Conservation (phyloP, 2,329 filamentous ascomycete genomes). For the Colletotrichum sp. region DNA sequence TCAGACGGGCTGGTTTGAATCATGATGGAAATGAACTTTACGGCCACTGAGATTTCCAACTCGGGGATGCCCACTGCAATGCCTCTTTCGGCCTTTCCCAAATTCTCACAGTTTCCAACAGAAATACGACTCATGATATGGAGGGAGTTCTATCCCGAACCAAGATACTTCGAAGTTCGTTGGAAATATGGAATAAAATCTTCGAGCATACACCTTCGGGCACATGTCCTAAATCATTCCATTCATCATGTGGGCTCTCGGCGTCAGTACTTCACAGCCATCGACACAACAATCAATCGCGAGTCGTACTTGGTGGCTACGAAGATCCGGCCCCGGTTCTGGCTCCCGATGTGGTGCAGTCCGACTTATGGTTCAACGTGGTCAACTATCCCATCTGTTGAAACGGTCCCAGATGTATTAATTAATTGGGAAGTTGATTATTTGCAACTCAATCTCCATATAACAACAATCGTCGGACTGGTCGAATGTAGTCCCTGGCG, state of each 20-base stretch:
- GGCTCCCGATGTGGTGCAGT: background rate
- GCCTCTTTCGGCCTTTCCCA: background rate
- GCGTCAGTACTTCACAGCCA: background rate
- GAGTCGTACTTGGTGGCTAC: background rate
- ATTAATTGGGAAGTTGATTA: no score
- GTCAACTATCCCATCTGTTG: no score
- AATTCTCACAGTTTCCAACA: background rate
- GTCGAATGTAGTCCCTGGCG: no score
- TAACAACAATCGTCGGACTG: rapidly evolving
- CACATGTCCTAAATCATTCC: background rate
- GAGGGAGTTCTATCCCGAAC: background rate
- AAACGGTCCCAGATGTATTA: no score
- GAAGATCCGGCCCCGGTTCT: background rate
- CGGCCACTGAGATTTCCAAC: background rate
- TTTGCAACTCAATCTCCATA: no score
- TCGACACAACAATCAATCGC: background rate
- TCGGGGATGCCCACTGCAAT: background rate
- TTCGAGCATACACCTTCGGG: background rate
- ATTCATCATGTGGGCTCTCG: background rate
- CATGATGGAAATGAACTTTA: background rate
- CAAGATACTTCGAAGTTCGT: background rate
- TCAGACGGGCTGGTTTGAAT: background rate
- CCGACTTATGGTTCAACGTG: no score
- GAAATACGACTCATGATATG: background rate
- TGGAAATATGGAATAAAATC: background rate